Evolutionary conservation across 495 filamentous ascomycete species (phyloP), one percentile per base, ranked within the genome.

Genomic region (Recurvomyces mirabilis): DNA sequence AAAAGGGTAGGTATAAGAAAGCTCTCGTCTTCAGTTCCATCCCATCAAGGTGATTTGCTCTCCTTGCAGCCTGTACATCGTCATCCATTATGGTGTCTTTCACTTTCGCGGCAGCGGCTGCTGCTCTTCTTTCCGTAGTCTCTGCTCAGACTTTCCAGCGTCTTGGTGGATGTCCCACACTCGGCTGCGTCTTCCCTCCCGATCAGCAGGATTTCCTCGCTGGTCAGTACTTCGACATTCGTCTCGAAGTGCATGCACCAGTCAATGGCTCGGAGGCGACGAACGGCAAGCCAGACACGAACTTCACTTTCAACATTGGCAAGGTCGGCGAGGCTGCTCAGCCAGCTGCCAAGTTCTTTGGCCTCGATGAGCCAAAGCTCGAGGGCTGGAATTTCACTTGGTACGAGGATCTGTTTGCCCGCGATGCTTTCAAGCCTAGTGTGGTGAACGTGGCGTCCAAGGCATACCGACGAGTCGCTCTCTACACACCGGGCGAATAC

Each of bases 121-220:
- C 40, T n/a, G n/a, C 14, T 11, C 40, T 50, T 3, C 14, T 18
- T 24, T 19, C 32, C 2, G 2, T 37, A 10, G 35, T 41, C 14
- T 47, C 31, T 35, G 78, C 70, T 24, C 81, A 86, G 62, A 81
- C 79, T 14, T 82, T 73, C 59, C 80, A 79, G 60, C 65, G 81
- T 36, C 68, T 84, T 15, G 80, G 81, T 39, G 72, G 71, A 15
- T 86, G 81, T 54, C 81, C 80, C 4, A 68, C 69, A 10, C 64
- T 86, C n/a, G 81, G 81, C 45, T 86, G 81, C 54, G 68, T 86
- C 38, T 70, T 86, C 23, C 81, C 81, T 12, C 81, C 81, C 0
- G 81, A 86, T 53, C 80, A 84, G 69, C 75, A 72, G 30, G 81
- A 85, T 51, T 84, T 86, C 66, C 68, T 85, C 0, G 69, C 81